Percentiles rank a stretch among this genome's conserved stretches.
Evolutionary conservation across 2,329 filamentous ascomycete genomes (phyloP).

Genomic region (Cercospora sp.): DNA sequence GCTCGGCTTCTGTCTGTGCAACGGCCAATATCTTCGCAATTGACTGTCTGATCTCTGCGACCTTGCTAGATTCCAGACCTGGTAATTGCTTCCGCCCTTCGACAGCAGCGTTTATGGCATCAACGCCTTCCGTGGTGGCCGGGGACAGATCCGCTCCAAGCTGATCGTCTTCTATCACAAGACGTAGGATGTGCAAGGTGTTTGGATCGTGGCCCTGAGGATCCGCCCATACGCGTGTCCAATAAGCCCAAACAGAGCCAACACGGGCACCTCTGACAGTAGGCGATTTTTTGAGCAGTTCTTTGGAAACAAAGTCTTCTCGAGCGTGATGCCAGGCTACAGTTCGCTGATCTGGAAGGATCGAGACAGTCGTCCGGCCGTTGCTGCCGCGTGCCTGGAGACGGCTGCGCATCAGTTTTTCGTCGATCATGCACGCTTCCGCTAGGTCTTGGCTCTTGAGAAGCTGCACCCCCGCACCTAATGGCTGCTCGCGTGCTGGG

Average conservation of each 20-base stretch:
- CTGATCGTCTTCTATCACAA: constrained; percentile 64
- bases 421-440: constrained; percentile 64
- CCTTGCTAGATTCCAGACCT: constrained; percentile 23
- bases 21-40: constrained; percentile 65
- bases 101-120: constrained; percentile 22
- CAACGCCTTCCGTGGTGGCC: constrained; percentile 25
- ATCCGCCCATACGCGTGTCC: constrained; percentile 66
- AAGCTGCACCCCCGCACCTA: constrained; percentile 17
- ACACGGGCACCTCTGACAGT: constrained; percentile 70
- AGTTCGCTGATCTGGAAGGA: constrained; percentile 67
- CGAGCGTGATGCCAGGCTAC: constrained; percentile 77
- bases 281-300: constrained; percentile 61
- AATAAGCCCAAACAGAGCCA: constrained; percentile 67
- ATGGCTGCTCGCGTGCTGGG: constrained; percentile 40
- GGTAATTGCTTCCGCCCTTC: constrained; percentile 20
- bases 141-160: constrained; percentile 9
- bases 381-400: constrained; percentile 45
- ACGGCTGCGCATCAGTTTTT: constrained; percentile 58
- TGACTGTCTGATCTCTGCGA: constrained; percentile 45
- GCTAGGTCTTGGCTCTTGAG: constrained; percentile 64
- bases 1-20: constrained; percentile 68
- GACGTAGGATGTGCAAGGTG: constrained; percentile 66
- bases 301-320: constrained; percentile 73
- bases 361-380: constrained; percentile 54
- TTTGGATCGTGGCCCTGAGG: constrained; percentile 60